A percentile compares a stretch with the other conserved stretches of the same genome.
These are phyloP conservation scores for Chlorella vulgaris DNA, from an alignment of 139 green algal genomes.

Conservation along the genomic window DNA sequence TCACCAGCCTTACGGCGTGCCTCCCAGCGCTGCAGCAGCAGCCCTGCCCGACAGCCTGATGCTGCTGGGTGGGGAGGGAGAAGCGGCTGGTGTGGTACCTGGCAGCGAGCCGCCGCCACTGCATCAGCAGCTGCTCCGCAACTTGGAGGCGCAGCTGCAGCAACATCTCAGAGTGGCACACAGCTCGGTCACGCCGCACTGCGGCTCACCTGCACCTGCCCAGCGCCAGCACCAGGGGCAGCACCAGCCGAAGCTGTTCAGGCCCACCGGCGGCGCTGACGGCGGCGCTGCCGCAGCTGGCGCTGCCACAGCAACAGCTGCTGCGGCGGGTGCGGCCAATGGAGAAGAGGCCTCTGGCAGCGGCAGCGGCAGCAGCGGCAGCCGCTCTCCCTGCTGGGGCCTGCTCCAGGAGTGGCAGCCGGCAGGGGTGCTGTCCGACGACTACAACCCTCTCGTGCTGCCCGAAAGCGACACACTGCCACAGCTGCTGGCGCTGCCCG, in stretches of 20 bases:
- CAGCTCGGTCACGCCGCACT: too few relatives aligned
- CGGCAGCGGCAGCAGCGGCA: too few relatives aligned
- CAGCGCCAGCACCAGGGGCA: too few relatives aligned
- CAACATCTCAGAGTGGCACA: not conserved
- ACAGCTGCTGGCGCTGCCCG: not conserved
- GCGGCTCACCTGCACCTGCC: too few relatives aligned
- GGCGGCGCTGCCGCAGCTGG: too few relatives aligned
- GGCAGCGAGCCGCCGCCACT: not conserved
- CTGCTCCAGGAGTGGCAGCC: not conserved
- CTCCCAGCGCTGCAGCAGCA: not conserved
- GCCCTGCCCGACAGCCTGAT: not conserved
- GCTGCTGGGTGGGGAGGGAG: not conserved
- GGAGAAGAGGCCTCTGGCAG: too few relatives aligned
- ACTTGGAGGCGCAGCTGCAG: slow-evolving; percentile 1
- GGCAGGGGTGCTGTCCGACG: not conserved
- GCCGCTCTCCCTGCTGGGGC: too few relatives aligned
- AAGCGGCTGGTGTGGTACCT: not conserved
- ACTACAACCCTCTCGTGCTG: not conserved
- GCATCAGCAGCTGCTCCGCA: slow-evolving; percentile 13
- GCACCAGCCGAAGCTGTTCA: too few relatives aligned
- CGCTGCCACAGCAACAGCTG: slow-evolving; percentile 6
- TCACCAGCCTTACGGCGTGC: not conserved
- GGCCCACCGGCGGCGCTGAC: too few relatives aligned
- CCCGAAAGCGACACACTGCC: not conserved
- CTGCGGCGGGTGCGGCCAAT: too few relatives aligned